Evolutionary conservation across 2,329 filamentous ascomycete species (phyloP).

Genomic region (Cadophora gregata): DNA sequence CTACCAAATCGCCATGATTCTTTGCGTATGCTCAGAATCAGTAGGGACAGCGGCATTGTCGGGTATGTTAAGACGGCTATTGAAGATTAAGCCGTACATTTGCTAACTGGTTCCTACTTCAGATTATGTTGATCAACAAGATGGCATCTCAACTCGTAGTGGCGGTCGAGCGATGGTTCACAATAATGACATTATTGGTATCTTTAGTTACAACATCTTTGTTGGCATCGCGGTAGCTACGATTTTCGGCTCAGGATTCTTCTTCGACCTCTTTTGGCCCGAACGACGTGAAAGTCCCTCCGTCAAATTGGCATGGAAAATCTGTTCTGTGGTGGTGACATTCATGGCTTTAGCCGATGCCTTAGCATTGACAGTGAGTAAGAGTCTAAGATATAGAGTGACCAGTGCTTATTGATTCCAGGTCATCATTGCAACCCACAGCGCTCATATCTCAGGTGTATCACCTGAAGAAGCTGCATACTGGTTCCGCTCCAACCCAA

Average conservation of each 20-base stretch:
- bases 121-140: constrained; percentile 62
- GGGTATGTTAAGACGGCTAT: constrained; percentile 46
- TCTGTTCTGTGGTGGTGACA: constrained; percentile 55
- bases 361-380: constrained; percentile 52
- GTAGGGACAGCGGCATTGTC: constrained; percentile 61
- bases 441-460: constrained; percentile 53
- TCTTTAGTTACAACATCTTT: constrained; percentile 63
- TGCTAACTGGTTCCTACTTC: constrained; percentile 10
- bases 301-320: constrained; percentile 60
- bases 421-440: constrained; percentile 54
- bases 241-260: constrained; percentile 64
- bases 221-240: constrained; percentile 61
- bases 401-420: constrained; percentile 23
- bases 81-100: not conserved
- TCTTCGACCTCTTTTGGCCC: constrained; percentile 67
- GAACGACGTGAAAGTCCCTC: constrained; percentile 55
- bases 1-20: constrained; percentile 64
- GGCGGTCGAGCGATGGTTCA: constrained; percentile 50
- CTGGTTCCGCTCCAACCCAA: constrained; percentile 45
- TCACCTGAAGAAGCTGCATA: constrained; percentile 39
- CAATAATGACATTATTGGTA: constrained; percentile 62
- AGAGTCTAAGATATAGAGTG: not conserved
- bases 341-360: constrained; percentile 54
- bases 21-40: constrained; percentile 61
- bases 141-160: constrained; percentile 50